phyloP scores from a whole-genome alignment of 108 stramenopile genomes.

The Nannochloropsis oceanica region DNA sequence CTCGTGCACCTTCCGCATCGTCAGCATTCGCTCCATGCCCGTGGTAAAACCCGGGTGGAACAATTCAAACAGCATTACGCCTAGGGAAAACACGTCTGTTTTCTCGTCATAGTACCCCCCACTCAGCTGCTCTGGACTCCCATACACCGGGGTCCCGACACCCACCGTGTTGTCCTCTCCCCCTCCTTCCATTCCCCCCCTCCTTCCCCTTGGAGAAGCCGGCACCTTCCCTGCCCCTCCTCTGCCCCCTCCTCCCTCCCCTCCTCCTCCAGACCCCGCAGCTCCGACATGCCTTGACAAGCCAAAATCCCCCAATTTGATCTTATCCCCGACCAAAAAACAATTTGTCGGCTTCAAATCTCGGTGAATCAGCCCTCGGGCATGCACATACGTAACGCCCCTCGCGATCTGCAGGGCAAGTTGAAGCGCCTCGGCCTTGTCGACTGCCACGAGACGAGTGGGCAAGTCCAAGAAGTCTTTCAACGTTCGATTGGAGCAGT shows the following conservation, averaged over 20 bases:
- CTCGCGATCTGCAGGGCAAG: slow-evolving; percentile 58
- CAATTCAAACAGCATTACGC: slow-evolving; percentile 81
- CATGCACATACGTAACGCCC: slow-evolving; percentile 65
- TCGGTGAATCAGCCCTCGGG: slow-evolving; percentile 65
- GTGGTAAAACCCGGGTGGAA: slow-evolving; percentile 60
- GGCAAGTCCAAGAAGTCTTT: slow-evolving; percentile 45
- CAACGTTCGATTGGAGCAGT: slow-evolving; percentile 70
- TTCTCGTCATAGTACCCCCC: slow-evolving; percentile 55
- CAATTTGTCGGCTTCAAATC: slow-evolving; percentile 62
- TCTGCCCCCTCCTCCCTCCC: not conserved
- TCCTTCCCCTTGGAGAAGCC: not conserved
- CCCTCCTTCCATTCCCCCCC: not conserved
- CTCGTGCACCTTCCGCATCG: slow-evolving; percentile 5
- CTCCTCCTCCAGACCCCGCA: not conserved
- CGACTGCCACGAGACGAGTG: slow-evolving; percentile 13
- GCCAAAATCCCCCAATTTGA: slow-evolving; percentile 89
- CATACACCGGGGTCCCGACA: slow-evolving; percentile 84
- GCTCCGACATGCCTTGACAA: slow-evolving; percentile 23
- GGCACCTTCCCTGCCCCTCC: not conserved
- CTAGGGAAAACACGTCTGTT: slow-evolving; percentile 79
- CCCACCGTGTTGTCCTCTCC: slow-evolving; percentile 40
- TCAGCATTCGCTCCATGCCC: slow-evolving; percentile 53
- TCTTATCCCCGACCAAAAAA: slow-evolving; percentile 35
- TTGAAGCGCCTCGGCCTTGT: slow-evolving; percentile 54
- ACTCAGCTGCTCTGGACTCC: slow-evolving; percentile 71